Evolutionary conservation across 2,329 filamentous ascomycete species (phyloP), one percentile per base, ranked within the genome.

Genomic region (Aspergillus glaucus): DNA sequence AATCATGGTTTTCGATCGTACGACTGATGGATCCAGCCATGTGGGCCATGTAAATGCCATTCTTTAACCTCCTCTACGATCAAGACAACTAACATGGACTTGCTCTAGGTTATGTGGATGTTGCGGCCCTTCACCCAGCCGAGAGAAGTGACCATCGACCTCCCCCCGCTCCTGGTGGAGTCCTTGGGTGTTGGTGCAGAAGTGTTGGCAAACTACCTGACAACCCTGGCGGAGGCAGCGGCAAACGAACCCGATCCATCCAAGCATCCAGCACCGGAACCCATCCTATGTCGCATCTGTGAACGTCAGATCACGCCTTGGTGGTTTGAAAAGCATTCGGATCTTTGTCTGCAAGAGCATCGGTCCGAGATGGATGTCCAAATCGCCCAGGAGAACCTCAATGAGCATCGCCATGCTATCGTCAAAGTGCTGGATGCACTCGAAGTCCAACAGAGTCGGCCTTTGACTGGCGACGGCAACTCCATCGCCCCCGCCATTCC

Each of bases 261-360:
- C 44, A 82, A 85, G 61, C 85, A 91, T 64, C 84, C 89, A 8
- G 88, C 89, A 2, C 90, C 92, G 0, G 77, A 84, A 9, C 88
- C 90, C 0, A 86, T 97, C 4, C 80, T 98, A 14, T 98, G 93
- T 68, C 89, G 93, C 46, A 97, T 98, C 48, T 98, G 93, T 68
- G 93, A 98, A 66, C 88, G 93, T 47, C 89, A 96, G 54, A 97
- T 98, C 52, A 89, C 89, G 4, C 90, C 92, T 0, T 98, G 93
- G 93, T 98, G 93, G 94, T 98, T 98, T 60, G 93, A 98, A 71
- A 98, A 97, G 69, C 93, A 98, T 66, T 95, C 92, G 2, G 94
- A 98, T 61, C 75, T 97, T 17, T 98, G 93, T 63, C 76, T 96
- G 48, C 91, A 97, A 65, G 93, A 98, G 66, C 93, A 98, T 64